Base-by-base conservation (phyloP, 108 stramenopile genomes). In the Parietichytrium sp. region DNA sequence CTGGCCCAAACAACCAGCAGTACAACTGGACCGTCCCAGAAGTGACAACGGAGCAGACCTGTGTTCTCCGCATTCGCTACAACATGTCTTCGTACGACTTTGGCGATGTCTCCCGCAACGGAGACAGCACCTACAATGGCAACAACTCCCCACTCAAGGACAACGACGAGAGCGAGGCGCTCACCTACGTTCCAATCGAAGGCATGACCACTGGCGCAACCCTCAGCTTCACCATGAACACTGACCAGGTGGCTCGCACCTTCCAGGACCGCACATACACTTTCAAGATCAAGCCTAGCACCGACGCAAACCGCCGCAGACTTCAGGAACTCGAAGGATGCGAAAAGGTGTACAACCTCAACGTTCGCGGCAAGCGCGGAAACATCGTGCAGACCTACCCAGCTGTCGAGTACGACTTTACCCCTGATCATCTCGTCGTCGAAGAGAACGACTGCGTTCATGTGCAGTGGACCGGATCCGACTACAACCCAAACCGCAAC, bases 301-400 rank as follows among this genome's bases (percentile, higher is more conserved):
- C 79, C 2, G 8, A 51, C 29, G 6, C 16, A 27, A 51, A 49
- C 16, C 27, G 36, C 31, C n/a, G n/a, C n/a, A n/a, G n/a, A n/a
- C n/a, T n/a, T n/a, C n/a, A n/a, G n/a, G 33, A 10, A 25, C 61
- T 33, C 38, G 38, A 33, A 23, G 33, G 61, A 6, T n/a, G 53
- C 12, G 53, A 16, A 12, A 81, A 81, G 80, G 54, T 86, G 33
- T 84, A 50, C 79, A 84, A 84, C 78, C 10, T 86, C 27, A 83
- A 80, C 78, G 83, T 81, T 13, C 52, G 83, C 27, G 86, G 86
- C n/a, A 86, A 86, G 84, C 51, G 83, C 13, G 86, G 86, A 3
- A 86, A 86, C 81, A 86, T 86, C 72, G 86, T 86, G 47, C 83
- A 86, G 52, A 80, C 80, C 31, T 86, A 84, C 42, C 86, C 86